Evolutionary conservation across 169 alveolate species (phyloP), one percentile per base, ranked within the genome.

Genomic region (Theileria luwenshuni): DNA sequence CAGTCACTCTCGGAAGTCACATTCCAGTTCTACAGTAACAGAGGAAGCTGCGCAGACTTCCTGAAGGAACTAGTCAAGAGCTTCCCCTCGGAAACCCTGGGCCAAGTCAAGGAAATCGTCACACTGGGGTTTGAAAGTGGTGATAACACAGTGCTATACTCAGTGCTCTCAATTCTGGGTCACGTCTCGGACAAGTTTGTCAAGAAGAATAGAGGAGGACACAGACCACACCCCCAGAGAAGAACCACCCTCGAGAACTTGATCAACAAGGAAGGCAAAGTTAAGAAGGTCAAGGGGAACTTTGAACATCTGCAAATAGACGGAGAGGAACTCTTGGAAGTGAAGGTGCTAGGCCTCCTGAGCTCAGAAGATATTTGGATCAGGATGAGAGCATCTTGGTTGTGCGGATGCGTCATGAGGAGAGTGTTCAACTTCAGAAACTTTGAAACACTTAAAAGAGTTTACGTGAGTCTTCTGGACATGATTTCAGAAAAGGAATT

Each of bases 321-420:
- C 28, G 86, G 86, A 1, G 86, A 79, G 48, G 83, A 72, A 2
- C 62, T 71, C 10, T 8, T 79, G 13, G 62, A 38, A 19, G 47
- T 59, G 33, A 68, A 63, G 54, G 83, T 79, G 21, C 28, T 54
- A n/a, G 58, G 52, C 2, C 21, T 71, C 58, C 71, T 79, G 10
- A 35, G 33, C 23, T 79, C 86, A 0, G 38, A 43, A 17, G 77
- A 79, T 47, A 51, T 65, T 41, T 79, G 86, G 86, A 32, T 79
- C 10, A 38, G 86, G 42, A 79, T 72, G 83, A 59, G 86, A 3
- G 51, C 72, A 21, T 71, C 79, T 8, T 79, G 86, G 86, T 73
- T 79, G 28, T 70, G 83, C n/a, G 86, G 86, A 0, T 51, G 83
- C 10, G 59, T 79, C 1, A 61, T 72, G 41, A 58, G 33, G 71